phyloP scores from a whole-genome alignment of 1,284 basidiomycete genomes.

The Malassezia restricta region DNA sequence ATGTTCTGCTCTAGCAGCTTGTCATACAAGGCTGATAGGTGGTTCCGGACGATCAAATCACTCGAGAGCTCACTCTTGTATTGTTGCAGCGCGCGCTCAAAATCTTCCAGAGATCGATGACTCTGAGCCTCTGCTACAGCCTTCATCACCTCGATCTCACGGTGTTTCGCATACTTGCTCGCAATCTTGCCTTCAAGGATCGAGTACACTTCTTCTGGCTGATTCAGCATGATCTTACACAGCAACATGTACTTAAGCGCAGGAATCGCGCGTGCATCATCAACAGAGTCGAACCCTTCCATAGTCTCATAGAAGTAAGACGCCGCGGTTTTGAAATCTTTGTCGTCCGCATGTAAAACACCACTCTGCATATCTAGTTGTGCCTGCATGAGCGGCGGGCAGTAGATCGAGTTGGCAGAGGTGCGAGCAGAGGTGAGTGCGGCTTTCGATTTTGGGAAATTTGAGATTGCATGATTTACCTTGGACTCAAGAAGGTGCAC shows the following conservation, averaged over 20 bases:
- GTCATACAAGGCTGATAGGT: conserved; percentile 83
- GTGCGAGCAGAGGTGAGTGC: conserved; percentile 83
- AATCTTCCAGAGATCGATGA: conserved; percentile 73
- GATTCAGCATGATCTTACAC: conserved; percentile 93
- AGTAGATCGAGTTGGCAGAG: conserved; percentile 93
- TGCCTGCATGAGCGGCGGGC: conserved; percentile 82
- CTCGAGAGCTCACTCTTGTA: conserved; percentile 85
- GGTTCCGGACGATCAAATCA: conserved; percentile 84
- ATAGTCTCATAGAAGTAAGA: conserved; percentile 97
- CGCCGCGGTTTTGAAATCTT: conserved; percentile 90
- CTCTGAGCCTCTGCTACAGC: conserved; percentile 86
- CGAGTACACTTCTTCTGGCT: conserved; percentile 80
- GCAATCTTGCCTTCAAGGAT: conserved; percentile 78
- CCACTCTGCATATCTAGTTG: conserved; percentile 84
- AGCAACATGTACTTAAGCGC: conserved; percentile 95
- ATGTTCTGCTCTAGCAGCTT: conserved; percentile 90
- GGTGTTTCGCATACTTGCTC: conserved; percentile 60
- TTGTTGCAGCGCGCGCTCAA: conserved; percentile 73
- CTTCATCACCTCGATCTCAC: conserved; percentile 85
- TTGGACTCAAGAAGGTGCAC: conserved; percentile 85
- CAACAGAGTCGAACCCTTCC: conserved; percentile 63
- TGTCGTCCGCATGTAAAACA: conserved; percentile 87
- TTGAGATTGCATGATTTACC: conserved; percentile 80
- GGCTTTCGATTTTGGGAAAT: conserved; percentile 86
- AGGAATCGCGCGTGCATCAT: conserved; percentile 56